Conservation (phyloP, 2,329 filamentous ascomycete genomes). For the Colletotrichum siamense region DNA sequence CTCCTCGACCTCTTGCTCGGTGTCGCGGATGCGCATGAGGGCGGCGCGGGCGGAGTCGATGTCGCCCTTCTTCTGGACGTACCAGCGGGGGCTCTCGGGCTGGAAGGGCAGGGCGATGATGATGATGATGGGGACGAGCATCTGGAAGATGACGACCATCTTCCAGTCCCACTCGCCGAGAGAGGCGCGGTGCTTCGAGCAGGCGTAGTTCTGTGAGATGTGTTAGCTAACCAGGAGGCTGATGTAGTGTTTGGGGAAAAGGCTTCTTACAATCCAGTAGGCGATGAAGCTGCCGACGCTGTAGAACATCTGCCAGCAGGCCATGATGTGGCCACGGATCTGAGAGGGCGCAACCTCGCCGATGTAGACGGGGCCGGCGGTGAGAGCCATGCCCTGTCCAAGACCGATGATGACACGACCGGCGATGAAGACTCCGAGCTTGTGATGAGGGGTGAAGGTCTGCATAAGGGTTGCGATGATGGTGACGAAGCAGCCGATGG, state of each 20-base stretch:
- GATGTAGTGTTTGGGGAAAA: not conserved
- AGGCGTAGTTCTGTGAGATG: constrained; percentile 49
- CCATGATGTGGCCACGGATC: constrained; percentile 66
- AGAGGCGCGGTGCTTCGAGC: constrained; percentile 55
- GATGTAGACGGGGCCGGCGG: constrained; percentile 22
- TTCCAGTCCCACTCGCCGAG: constrained; percentile 78
- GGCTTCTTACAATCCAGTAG: constrained; percentile 46
- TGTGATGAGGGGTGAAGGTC: constrained; percentile 64
- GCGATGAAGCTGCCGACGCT: constrained; percentile 62
- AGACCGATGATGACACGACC: constrained; percentile 73
- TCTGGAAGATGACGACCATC: constrained; percentile 75
- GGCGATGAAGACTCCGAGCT: constrained; percentile 70
- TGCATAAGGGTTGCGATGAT: constrained; percentile 75
- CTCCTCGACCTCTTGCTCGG: constrained; percentile 69
- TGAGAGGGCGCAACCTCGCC: constrained; percentile 22
- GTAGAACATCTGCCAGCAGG: constrained; percentile 72
- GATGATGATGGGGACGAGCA: constrained; percentile 70
- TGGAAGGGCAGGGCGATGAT: constrained; percentile 67
- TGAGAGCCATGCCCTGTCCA: constrained; percentile 68
- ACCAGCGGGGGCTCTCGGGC: constrained; percentile 73
- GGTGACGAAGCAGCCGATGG: constrained; percentile 65
- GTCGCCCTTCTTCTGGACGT: constrained; percentile 65
- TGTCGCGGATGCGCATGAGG: constrained; percentile 66
- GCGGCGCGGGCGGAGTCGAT: constrained; percentile 64
- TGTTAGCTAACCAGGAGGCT: not conserved